phyloP scores from a whole-genome alignment of 2,329 filamentous ascomycete species.

The Diaporthe helianthi region DNA sequence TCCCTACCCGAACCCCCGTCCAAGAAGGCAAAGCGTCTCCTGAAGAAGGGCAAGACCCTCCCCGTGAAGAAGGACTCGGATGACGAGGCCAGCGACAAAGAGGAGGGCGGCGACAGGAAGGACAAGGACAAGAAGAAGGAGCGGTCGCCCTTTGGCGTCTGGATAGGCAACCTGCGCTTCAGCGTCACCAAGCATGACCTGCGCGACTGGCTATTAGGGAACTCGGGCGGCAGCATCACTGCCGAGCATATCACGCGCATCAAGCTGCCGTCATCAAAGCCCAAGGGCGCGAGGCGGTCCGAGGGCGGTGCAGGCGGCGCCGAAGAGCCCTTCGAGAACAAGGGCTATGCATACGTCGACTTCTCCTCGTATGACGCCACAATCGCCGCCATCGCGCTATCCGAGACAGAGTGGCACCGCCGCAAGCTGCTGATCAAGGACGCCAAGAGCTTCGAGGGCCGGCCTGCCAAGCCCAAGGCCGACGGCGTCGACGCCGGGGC shows the following conservation, averaged over 20 bases:
- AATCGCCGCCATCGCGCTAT: conserved; percentile 80
- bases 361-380: conserved; percentile 76
- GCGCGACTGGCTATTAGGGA: conserved; percentile 78
- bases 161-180: conserved; percentile 97
- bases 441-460: conserved; percentile 87
- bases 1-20: conserved; percentile 90
- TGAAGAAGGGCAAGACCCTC: conserved; percentile 80
- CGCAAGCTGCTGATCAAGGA: conserved; percentile 93
- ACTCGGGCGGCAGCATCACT: conserved; percentile 70
- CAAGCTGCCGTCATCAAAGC: conserved; percentile 73
- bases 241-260: conserved; percentile 81
- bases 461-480: conserved; percentile 71
- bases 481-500: conserved; percentile 38
- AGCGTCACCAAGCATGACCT: conserved; percentile 76
- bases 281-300: conserved; percentile 37
- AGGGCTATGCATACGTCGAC: conserved; percentile 96
- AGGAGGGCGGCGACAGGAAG: conserved; percentile 45
- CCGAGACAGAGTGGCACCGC: conserved; percentile 79
- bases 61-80: conserved; percentile 53
- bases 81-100: conserved; percentile 49
- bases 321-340: conserved; percentile 69
- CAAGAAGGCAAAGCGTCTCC: conserved; percentile 87
- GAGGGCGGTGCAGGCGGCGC: conserved; percentile 32
- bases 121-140: conserved; percentile 53
- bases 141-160: conserved; percentile 84